phyloP scores from a whole-genome alignment of 331 rosid species.

The Rosa hybrid region DNA sequence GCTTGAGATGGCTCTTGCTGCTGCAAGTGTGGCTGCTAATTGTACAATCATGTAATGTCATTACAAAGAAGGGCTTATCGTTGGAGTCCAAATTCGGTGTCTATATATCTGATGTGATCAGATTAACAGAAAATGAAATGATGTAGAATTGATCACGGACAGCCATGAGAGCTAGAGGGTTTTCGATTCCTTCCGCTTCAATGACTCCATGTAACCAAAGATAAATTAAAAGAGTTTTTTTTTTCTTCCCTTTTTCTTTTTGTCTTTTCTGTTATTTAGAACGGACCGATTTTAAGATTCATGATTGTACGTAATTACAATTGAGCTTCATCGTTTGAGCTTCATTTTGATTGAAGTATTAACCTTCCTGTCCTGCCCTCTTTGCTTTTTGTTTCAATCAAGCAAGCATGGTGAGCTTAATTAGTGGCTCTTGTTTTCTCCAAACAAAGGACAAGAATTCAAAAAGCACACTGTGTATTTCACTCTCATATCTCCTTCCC shows the following conservation, averaged over 20 bases:
- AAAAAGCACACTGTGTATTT: background rate
- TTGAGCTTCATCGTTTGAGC: background rate
- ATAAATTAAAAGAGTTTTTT: background rate
- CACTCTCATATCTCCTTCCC: background rate
- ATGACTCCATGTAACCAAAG: background rate
- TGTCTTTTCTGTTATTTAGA: background rate
- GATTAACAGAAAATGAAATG: background rate
- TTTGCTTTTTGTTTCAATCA: background rate
- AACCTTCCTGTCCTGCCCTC: background rate
- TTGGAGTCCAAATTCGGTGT: background rate
- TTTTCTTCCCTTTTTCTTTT: background rate
- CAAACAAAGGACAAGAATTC: background rate
- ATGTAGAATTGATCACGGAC: background rate
- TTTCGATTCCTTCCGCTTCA: background rate
- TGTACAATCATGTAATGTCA: constrained; percentile 14
- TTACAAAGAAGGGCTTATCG: background rate
- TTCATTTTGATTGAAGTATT: background rate
- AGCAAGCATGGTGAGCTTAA: background rate
- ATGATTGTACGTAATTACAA: background rate
- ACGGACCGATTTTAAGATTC: background rate
- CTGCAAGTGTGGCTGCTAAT: constrained; percentile 6
- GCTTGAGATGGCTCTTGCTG: background rate
- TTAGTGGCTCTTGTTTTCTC: background rate
- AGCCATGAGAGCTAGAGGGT: background rate
- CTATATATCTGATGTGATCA: background rate